phyloP scores from a whole-genome alignment of 345 rosid genomes.

The Viola odorata region DNA sequence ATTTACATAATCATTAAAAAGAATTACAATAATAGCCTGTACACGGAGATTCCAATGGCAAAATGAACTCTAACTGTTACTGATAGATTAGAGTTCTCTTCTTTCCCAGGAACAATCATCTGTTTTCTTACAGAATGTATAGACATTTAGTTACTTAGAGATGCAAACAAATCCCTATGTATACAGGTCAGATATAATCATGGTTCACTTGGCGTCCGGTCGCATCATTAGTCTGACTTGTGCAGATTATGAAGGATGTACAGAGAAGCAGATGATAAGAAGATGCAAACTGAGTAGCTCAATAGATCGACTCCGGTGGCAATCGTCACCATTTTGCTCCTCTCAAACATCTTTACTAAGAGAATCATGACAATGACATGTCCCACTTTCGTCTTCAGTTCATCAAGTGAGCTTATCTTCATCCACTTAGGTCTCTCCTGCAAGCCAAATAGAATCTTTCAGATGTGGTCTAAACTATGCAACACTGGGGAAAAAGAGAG shows the following conservation, averaged over 20 bases:
- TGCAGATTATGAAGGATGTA: constrained; percentile 85
- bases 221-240: constrained; percentile 38
- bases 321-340: constrained; percentile 89
- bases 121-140: no score
- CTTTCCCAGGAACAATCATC: no score
- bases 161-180: no score
- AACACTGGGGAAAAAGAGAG: not conserved
- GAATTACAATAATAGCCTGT: no score
- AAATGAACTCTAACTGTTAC: no score
- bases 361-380: constrained; percentile 96
- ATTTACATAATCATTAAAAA: no score
- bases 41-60: no score
- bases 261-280: constrained; percentile 81
- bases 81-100: no score
- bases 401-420: constrained; percentile 82
- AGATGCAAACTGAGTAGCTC: constrained; percentile 79
- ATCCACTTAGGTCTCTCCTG: constrained; percentile 92
- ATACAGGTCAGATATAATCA: not conserved
- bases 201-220: not conserved
- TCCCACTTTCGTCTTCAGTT: constrained; percentile 88
- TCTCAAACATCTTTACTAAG: constrained; percentile 91
- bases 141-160: no score
- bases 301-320: constrained; percentile 74
- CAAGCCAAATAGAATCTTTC: not conserved
- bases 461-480: not conserved